Evolutionary conservation across 352 stramenopile genomes (phyloP).

Genomic region (Pythium scleroteichum): DNA sequence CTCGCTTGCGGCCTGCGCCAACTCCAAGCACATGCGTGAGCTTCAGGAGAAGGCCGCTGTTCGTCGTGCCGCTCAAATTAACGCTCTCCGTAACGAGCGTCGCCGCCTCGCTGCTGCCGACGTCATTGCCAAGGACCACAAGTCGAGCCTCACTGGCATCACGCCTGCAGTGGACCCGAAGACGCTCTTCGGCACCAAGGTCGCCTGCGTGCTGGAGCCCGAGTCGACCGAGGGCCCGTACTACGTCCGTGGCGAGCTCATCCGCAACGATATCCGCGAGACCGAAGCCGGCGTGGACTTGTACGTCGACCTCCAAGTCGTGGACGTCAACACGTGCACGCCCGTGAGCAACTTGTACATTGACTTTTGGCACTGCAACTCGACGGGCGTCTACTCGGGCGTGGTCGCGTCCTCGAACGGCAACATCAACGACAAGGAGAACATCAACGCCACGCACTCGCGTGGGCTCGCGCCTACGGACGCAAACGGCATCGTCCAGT

Average conservation of each 20-base stretch:
- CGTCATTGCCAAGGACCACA: constrained; percentile 13
- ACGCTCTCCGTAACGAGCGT: not conserved
- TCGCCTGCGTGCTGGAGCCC: constrained; percentile 17
- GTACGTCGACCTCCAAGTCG: constrained; percentile 19
- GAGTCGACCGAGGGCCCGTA: constrained; percentile 18
- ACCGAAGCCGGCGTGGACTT: constrained; percentile 17
- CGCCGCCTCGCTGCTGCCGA: constrained; percentile 3
- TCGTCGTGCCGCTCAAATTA: not conserved
- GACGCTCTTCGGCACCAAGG: constrained; percentile 15
- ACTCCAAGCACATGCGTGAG: constrained; percentile 2
- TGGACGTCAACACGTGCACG: constrained; percentile 26
- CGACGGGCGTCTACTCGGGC: constrained; percentile 25
- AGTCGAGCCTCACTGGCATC: constrained; percentile 10
- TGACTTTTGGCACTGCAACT: constrained; percentile 29
- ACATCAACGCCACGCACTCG: constrained; percentile 17
- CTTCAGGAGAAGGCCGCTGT: constrained; percentile 2
- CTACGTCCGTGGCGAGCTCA: constrained; percentile 23
- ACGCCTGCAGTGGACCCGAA: not conserved
- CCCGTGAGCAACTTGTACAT: constrained; percentile 16
- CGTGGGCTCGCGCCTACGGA: constrained; percentile 16
- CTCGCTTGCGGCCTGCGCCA: constrained; percentile 10
- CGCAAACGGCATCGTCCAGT: constrained; percentile 21
- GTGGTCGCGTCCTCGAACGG: constrained; percentile 4
- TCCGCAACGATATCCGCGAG: constrained; percentile 26
- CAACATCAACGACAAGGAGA: constrained; percentile 9